Percentiles rank a stretch among this genome's conserved stretches.
phyloP scores from a whole-genome alignment of 768 basidiomycete species.

The Daedalea quercina region DNA sequence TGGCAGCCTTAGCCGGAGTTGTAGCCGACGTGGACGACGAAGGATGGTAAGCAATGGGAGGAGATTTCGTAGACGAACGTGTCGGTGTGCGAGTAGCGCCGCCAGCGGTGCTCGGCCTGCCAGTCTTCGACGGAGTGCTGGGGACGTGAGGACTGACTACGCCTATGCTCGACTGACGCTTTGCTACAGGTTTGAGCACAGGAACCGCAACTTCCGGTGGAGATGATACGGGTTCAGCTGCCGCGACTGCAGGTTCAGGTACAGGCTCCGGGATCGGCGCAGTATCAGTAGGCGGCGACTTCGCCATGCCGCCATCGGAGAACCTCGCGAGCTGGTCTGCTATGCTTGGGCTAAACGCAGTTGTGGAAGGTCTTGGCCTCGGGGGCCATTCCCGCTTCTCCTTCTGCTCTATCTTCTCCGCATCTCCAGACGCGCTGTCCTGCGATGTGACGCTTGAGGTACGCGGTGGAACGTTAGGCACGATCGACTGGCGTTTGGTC shows the following conservation, averaged over 20 bases:
- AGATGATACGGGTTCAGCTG: slow-evolving; percentile 3
- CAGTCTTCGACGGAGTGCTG: slow-evolving; percentile 11
- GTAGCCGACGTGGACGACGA: slow-evolving; percentile 12
- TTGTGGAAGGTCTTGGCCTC: slow-evolving; percentile 11
- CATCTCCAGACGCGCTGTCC: slow-evolving; percentile 43
- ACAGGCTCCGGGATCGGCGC: not conserved
- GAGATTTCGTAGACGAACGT: slow-evolving; percentile 23
- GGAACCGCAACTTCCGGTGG: slow-evolving; percentile 10
- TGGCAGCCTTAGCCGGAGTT: slow-evolving; percentile 9
- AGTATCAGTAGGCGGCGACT: not conserved
- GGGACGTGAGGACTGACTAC: not conserved
- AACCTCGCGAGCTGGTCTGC: not conserved
- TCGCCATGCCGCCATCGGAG: not conserved
- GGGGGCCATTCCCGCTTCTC: slow-evolving; percentile 78
- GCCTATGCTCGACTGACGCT: slow-evolving; percentile 11
- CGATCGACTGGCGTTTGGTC: slow-evolving; percentile 53
- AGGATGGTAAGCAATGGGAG: slow-evolving; percentile 17
- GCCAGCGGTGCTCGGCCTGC: slow-evolving; percentile 6
- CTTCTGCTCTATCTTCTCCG: slow-evolving; percentile 57
- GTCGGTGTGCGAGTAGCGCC: slow-evolving; percentile 16
- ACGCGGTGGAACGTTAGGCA: slow-evolving; percentile 35
- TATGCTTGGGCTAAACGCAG: not conserved
- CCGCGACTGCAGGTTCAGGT: not conserved
- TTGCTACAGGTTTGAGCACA: slow-evolving; percentile 10
- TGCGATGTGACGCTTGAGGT: slow-evolving; percentile 67